Percentiles rank a stretch among this genome's conserved stretches.
phyloP scores from a whole-genome alignment of 2,329 filamentous ascomycete genomes.

The Phialophora tarda region DNA sequence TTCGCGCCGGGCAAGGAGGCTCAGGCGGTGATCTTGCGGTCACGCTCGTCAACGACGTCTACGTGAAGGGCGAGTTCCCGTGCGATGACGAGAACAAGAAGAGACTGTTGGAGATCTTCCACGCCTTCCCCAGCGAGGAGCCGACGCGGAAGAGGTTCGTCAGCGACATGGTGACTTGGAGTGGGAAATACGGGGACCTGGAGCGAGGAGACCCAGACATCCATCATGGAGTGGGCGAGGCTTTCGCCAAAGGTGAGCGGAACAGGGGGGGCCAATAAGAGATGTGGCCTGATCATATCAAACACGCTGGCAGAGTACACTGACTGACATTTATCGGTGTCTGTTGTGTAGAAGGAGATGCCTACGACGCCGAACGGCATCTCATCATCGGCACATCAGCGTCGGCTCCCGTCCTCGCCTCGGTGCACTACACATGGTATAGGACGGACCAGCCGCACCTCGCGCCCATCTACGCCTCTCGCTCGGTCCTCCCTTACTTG shows the following conservation, averaged over 20 bases:
- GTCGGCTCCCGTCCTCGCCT: constrained; percentile 77
- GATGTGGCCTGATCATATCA: neutral
- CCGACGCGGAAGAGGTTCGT: constrained; percentile 93
- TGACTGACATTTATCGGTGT: constrained; percentile 18
- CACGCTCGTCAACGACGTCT: constrained; percentile 86
- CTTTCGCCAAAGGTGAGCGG: constrained; percentile 76
- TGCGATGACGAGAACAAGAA: constrained; percentile 63
- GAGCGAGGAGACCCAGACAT: constrained; percentile 92
- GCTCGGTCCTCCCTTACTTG: constrained; percentile 88
- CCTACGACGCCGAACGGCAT: constrained; percentile 92
- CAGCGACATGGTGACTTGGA: constrained; percentile 86
- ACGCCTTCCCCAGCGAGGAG: constrained; percentile 80
- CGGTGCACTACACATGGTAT: constrained; percentile 94
- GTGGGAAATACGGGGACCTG: constrained; percentile 74
- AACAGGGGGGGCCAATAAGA: neutral
- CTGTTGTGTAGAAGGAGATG: constrained; percentile 70
- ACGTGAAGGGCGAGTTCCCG: constrained; percentile 81
- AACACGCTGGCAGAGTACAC: neutral
- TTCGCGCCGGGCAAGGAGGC: constrained; percentile 91
- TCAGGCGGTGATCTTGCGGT: constrained; percentile 89
- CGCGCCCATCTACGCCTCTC: constrained; percentile 82
- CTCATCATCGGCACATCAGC: constrained; percentile 78
- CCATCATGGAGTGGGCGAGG: constrained; percentile 84
- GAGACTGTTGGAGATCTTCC: constrained; percentile 75
- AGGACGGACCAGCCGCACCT: constrained; percentile 84